Conservation (phyloP, 23 red algal genomes). For the Gracilaria domingensis region DNA sequence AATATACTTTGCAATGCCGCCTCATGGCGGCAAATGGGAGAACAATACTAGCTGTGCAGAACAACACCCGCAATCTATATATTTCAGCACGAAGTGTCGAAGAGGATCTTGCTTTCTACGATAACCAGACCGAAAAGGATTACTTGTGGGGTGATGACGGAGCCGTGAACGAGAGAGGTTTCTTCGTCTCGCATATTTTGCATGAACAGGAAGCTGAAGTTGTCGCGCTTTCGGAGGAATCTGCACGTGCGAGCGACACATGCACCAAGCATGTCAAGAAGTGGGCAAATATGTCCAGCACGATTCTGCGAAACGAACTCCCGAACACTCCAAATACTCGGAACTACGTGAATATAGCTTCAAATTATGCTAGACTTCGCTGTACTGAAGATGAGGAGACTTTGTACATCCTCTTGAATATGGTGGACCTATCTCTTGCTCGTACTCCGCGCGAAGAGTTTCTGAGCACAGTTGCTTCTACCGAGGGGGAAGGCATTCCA, state of each 20-base stretch:
- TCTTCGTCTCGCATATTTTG: conserved; percentile 54
- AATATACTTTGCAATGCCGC: conserved; percentile 52
- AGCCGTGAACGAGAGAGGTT: conserved; percentile 61
- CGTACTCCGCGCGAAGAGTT: conserved; percentile 46
- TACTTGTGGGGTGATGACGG: conserved; percentile 62
- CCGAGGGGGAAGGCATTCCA: conserved; percentile 11
- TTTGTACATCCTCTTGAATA: conserved; percentile 48
- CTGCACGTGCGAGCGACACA: background rate
- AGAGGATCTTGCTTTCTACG: conserved; percentile 23
- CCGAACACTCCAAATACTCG: conserved; percentile 62
- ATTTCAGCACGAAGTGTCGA: background rate
- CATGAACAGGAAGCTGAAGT: conserved; percentile 21
- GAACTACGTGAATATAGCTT: conserved; percentile 60
- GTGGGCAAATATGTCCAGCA: conserved; percentile 47
- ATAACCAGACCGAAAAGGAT: conserved; percentile 44
- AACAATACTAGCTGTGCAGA: conserved; percentile 44
- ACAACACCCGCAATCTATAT: conserved; percentile 35
- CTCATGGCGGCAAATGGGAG: conserved; percentile 61
- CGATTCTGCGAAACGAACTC: conserved; percentile 53
- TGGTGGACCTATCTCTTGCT: conserved; percentile 58
- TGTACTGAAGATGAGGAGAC: conserved; percentile 65
- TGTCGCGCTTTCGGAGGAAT: conserved; percentile 38
- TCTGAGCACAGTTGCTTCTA: conserved; percentile 26
- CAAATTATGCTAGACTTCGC: conserved; percentile 54
- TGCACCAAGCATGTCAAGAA: conserved; percentile 39